Evolutionary conservation across 108 stramenopile species (phyloP), one percentile per base, ranked within the genome.

Genomic region (Cyclostephanos tholiformis): DNA sequence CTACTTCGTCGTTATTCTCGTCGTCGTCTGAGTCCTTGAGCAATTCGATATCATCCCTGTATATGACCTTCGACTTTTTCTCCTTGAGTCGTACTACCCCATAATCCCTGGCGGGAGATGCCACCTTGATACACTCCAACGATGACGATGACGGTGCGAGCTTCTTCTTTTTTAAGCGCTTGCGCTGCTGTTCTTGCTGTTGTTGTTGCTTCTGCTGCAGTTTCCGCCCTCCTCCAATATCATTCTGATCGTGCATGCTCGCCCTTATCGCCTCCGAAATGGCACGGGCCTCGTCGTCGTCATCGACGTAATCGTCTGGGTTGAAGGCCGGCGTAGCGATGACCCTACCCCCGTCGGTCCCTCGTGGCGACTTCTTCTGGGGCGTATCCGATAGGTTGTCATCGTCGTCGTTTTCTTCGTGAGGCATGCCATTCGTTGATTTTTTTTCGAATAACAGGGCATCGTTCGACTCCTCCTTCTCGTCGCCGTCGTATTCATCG

Each of bases 1-100:
- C 83, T 17, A 66, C 76, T 5, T 87, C 85, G 20, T 75, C 90
- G 36, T 81, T 76, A 0, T 81, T 75, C 2, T 81, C 79, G 16
- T 84, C 80, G 27, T 85, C 80, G 9, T 65, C 71, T 5, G 39
- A 39, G 46, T 70, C 56, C 8, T 27, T 46, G 35, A 38, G 68
- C 38, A 4, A 44, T 41, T 29, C 49, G 44, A 70, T 50, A 22
- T 73, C 75, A 53, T 74, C 78, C 27, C 67, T 57, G 55, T 82
- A 63, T 22, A 27, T 14, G 36, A 49, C 46, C 57, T 69, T n/a
- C 61, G 60, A 49, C 41, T 10, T 12, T 7, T 4, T 41, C 4
- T 66, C 65, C 48, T 63, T 72, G 52, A 4, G 32, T 32, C 32
- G 32, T 4, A 32, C 32, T 32, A 32, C 56, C 57, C 9, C 41